Base-by-base conservation (phyloP, 495 filamentous ascomycete species). In the Pyrenula aspistea region DNA sequence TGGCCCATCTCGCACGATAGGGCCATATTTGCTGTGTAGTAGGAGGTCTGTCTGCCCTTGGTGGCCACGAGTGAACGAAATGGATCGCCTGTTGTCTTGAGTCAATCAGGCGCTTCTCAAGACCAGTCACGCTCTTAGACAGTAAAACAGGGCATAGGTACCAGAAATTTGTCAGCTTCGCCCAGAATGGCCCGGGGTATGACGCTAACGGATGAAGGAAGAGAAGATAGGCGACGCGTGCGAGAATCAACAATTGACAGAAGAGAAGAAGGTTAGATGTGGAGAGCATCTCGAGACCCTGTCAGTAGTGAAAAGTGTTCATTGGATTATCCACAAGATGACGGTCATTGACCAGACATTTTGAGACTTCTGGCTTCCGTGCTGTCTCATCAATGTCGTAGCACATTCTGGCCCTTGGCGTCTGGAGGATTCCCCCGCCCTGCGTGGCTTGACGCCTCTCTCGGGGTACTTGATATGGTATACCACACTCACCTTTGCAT, bases 111-210 rank as follows among this genome's bases (percentile, higher is more conserved):
- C n/a, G n/a, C n/a, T n/a, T 48, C 42, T 11, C 11, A 11, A 11
- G 42, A 11, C 11, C 11, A 11, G 42, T 48, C 42, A 11, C 42
- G 19, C 11, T 19, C 11, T 48, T 11, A 48, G 19, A 48, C 42
- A 48, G 42, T 11, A 48, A 48, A 11, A 19, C 11, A 11, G 42
- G 42, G 19, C 19, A 48, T 11, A 53, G 56, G n/a, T 52, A 73
- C 77, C 82, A 87, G 69, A 73, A 75, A 62, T 83, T 75, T 11
- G 84, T 87, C 57, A 84, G 72, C 2, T 75, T 77, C 12, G 80
- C 84, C 25, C 84, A 68, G 58, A 81, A 76, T 2, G 81, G 84
- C 0, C 85, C 83, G 0, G 83, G 85, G 59, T 83, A 83, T 12
- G 55, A 51, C 25, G 62, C 60, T 15, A 67, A 60, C 15, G 67